These are phyloP conservation scores for Cercospora berteroae DNA, from an alignment of 2,329 filamentous ascomycete species.

Conservation along the genomic window DNA sequence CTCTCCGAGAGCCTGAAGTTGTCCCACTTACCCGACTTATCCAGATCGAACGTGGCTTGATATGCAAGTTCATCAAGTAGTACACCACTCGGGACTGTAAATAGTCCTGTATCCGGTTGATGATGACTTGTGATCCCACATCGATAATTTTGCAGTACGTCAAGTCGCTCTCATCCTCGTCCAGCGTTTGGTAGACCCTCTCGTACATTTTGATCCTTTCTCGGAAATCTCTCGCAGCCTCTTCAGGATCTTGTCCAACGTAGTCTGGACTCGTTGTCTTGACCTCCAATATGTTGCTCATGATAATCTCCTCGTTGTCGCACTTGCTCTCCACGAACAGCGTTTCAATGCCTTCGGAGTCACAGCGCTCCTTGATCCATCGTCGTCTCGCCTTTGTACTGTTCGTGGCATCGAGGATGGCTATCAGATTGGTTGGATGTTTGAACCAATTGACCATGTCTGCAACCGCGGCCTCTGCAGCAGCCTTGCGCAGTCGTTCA, in stretches of 20 bases:
- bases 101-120: slow-evolving; percentile 97
- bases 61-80: slow-evolving; percentile 98
- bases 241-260: slow-evolving; percentile 86
- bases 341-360: slow-evolving; percentile 72
- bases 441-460: slow-evolving; percentile 96
- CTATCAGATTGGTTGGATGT: slow-evolving; percentile 73
- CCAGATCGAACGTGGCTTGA: slow-evolving; percentile 95
- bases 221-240: slow-evolving; percentile 85
- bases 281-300: slow-evolving; percentile 89
- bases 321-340: slow-evolving; percentile 97
- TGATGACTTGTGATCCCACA: slow-evolving; percentile 92
- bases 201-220: slow-evolving; percentile 96
- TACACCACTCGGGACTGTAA: slow-evolving; percentile 95
- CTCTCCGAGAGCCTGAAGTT: too few species aligned
- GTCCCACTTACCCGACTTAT: slow-evolving; percentile 61
- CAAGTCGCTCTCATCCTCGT: slow-evolving; percentile 79
- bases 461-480: slow-evolving; percentile 83
- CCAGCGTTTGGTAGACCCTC: slow-evolving; percentile 91
- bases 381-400: slow-evolving; percentile 84
- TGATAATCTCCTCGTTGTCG: slow-evolving; percentile 92
- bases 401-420: slow-evolving; percentile 95
- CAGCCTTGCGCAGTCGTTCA: slow-evolving; percentile 80
- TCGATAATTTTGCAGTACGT: slow-evolving; percentile 98
- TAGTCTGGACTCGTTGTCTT: slow-evolving; percentile 98
- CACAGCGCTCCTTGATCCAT: slow-evolving; percentile 85